Evolutionary conservation across 331 rosid genomes (phyloP), one percentile per base, ranked within the genome.

Genomic region (Acacia concinna): DNA sequence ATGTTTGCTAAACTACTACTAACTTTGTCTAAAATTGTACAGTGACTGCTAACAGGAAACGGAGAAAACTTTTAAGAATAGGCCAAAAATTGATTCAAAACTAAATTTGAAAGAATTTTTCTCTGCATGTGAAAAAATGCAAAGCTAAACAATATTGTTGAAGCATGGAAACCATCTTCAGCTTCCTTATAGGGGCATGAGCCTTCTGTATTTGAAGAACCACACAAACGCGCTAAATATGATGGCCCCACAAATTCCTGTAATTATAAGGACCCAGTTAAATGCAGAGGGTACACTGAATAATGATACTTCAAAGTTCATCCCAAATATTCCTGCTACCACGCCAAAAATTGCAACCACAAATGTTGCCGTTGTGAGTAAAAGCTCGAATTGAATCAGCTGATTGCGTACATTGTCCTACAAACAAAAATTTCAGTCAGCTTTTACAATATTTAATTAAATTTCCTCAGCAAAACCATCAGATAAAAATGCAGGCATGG

Each of bases 371-470:
- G 99, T 93, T 34, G 99, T 96, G 67, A 96, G 96, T 70, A 96
- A 87, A 62, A 96, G 94, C 86, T 96, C 99, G 71, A 93, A 96
- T 71, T 96, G 99, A 81, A 96, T 96, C 80, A 96, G 94, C 90
- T 93, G 99, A 52, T 96, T 96, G 37, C 99, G 93, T 13, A 96
- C 98, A 65, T 96, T 96, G 88, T 96, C 99, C 99, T 96, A 91
- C 74, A 23, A 56, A 78, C 62, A 56, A 73, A 76, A 28, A 37
- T 25, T 23, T 34, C 37, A 15, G 34, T 18, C 41, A 51, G 63
- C 35, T 73, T 12, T 43, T 28, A 10, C 44, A 25, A 27, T 59
- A 11, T 59, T 27, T 14, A 54, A 11, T 81, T 57, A 63, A 69
- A 62, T 27, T 35, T 23, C 30, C 30, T 21, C 56, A 49, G 60